Evolutionary conservation across 139 green algal species (phyloP), one percentile per base, ranked within the genome.

Genomic region (Auxenochlorella pyrenoidosa): DNA sequence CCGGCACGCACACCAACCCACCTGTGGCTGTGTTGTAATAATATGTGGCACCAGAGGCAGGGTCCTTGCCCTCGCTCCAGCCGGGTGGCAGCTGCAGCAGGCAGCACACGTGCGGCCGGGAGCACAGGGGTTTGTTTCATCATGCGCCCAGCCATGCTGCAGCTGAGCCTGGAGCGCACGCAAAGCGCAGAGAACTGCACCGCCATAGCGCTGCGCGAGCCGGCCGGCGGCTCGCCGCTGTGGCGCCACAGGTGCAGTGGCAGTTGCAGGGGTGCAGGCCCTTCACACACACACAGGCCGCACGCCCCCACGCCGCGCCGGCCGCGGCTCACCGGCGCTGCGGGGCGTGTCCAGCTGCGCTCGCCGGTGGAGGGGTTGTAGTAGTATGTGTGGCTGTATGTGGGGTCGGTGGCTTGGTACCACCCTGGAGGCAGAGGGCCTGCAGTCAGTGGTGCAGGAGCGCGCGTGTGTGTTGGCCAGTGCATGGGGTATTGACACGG

Each of bases 311-410:
- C 5, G 36, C 71, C 51, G 71, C 36, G 2, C 5, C 71, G 5
- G 6, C 5, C 71, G 10, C 12, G 5, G 4, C 80, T 84, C 80
- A 77, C 80, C 80, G 38, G 26, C 8, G 40, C n/a, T 26, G 54
- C 32, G 36, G 93, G 95, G 34, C 90, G 88, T 38, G 82, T 86
- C 95, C 95, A 98, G 2, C 75, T 90, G 54, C 95, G 94, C 86
- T 97, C 91, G 1, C 94, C 92, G 0, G 89, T 97, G 43, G 66
- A 70, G 21, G 87, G 86, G 86, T 97, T 95, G 79, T 93, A 96
- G 26, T 83, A 94, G 89, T 97, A 97, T 1, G 84, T 54, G 36
- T 92, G 79, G 24, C 92, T 79, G 91, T 96, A 95, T 0, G 88
- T 93, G 26, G 95, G 88, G 86, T 96, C 93, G 44, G 93, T 38